phyloP scores from a whole-genome alignment of 2,329 filamentous ascomycete species.

The Nemania sp. region DNA sequence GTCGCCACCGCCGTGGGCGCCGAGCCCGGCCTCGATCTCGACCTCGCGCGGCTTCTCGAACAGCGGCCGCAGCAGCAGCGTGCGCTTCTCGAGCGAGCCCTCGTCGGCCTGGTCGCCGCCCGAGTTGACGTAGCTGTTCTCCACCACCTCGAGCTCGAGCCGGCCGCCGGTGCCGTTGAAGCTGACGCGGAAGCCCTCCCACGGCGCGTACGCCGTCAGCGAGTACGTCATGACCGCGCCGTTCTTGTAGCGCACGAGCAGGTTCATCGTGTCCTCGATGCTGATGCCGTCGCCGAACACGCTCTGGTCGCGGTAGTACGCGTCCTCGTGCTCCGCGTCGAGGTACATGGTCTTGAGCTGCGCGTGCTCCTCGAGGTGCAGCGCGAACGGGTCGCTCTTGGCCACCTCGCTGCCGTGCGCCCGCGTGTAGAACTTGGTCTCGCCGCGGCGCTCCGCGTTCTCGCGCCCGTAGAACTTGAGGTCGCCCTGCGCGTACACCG shows the following conservation, averaged over 20 bases:
- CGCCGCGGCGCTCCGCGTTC: slow-evolving; percentile 61
- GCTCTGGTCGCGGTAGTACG: slow-evolving; percentile 64
- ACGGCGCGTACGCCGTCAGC: slow-evolving; percentile 64
- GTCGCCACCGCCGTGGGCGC: slow-evolving; percentile 65
- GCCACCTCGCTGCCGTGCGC: slow-evolving; percentile 52
- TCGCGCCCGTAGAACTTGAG: slow-evolving; percentile 65
- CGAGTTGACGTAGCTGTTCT: slow-evolving; percentile 65
- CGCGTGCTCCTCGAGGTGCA: slow-evolving; percentile 57
- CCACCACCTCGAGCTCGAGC: slow-evolving; percentile 65
- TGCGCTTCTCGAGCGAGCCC: slow-evolving; percentile 55
- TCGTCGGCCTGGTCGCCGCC: slow-evolving; percentile 61
- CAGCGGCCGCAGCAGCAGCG: slow-evolving; percentile 55
- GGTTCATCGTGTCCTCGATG: slow-evolving; percentile 67
- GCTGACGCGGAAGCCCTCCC: slow-evolving; percentile 62
- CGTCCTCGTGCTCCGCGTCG: slow-evolving; percentile 66
- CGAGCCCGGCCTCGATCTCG: slow-evolving; percentile 54
- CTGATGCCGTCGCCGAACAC: slow-evolving; percentile 67
- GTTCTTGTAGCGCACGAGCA: slow-evolving; percentile 61
- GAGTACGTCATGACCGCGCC: slow-evolving; percentile 64
- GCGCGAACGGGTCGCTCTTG: slow-evolving; percentile 60
- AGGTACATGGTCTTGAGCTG: slow-evolving; percentile 64
- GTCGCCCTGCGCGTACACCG: slow-evolving; percentile 62
- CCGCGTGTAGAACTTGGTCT: slow-evolving; percentile 55
- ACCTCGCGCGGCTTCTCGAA: slow-evolving; percentile 62
- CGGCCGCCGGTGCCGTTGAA: slow-evolving; percentile 64